These are phyloP conservation scores for Boletus rubropictus DNA, from an alignment of 768 basidiomycete species.

Conservation along the genomic window DNA sequence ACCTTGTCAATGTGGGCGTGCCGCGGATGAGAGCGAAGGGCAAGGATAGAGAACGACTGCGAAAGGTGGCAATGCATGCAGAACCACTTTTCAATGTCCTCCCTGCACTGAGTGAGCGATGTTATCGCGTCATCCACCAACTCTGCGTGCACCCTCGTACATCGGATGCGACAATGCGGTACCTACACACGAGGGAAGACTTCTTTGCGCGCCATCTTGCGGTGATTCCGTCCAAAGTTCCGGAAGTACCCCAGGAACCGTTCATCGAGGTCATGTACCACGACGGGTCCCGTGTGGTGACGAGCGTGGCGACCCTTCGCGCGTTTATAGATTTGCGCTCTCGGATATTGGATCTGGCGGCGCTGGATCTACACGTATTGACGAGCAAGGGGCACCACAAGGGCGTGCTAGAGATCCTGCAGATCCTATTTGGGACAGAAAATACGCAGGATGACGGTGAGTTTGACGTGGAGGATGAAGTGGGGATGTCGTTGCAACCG, in stretches of 20 bases:
- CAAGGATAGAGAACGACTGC: conserved; percentile 32
- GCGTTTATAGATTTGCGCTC: conserved; percentile 81
- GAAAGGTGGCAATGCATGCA: conserved; percentile 24
- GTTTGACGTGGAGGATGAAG: conserved; percentile 36
- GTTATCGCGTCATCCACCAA: conserved; percentile 77
- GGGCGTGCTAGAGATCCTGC: conserved; percentile 65
- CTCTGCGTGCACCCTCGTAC: conserved; percentile 85
- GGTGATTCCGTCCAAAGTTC: conserved; percentile 61
- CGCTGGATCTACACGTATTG: conserved; percentile 83
- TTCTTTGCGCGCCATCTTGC: conserved; percentile 87
- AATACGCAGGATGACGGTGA: conserved; percentile 38
- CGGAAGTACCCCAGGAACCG: conserved; percentile 44
- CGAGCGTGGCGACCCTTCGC: conserved; percentile 61
- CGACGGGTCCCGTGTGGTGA: conserved; percentile 64
- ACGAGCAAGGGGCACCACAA: conserved; percentile 74
- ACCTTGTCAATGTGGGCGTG: conserved; percentile 67
- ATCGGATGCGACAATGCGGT: conserved; percentile 74
- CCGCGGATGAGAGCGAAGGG: conserved; percentile 48
- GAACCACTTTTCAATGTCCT: conserved; percentile 57
- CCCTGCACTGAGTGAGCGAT: conserved; percentile 79
- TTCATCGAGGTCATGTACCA: conserved; percentile 56
- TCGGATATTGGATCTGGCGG: conserved; percentile 77
- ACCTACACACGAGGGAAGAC: conserved; percentile 81
- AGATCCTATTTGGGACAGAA: conserved; percentile 74
- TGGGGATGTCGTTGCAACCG: conserved; percentile 38